Base-by-base conservation (phyloP, 352 stramenopile species). In the Globisporangium uncinulatum region DNA sequence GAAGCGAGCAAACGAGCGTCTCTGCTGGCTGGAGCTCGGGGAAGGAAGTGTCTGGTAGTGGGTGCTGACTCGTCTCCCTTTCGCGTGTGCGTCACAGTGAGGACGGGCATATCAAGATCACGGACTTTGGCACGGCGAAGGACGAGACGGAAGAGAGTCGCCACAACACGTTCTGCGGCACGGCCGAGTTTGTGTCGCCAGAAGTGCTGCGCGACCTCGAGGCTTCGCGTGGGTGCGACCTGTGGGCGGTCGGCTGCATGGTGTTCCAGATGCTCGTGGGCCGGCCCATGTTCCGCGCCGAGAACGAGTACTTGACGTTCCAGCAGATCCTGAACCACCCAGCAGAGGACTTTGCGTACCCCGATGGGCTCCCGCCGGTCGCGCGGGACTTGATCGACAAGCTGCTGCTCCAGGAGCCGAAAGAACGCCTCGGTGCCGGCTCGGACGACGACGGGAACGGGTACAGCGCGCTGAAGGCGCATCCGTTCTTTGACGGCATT, bases 221-320 rank as follows among this genome's bases (percentile, higher is more conserved):
- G 31, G 86, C 86, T 6, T 93, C 83, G 13, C 73, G 79, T 5
- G 83, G 77, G 0, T 96, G 89, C 37, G 91, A 97, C 57, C 52
- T 97, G 50, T 97, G 91, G 91, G 91, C 91, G 0, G 61, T 97
- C 45, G 91, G 88, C 0, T 97, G 88, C 67, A 96, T 97, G 70
- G 60, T 97, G 10, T 97, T 87, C 62, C 89, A 97, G 66, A 82
- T 97, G 71, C 69, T 94, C 6, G 80, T 92, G 0, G 89, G 89
- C 2, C 60, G 72, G 42, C 81, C 86, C 20, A 87, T 93, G 45
- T 97, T 97, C 66, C 76, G 83, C 4, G 90, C 81, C 1, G 86
- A 94, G 56, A 96, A 93, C 52, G 90, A 97, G 49, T 96, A 96
- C 45, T 70, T 96, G 11, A 96, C 88, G 39, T 96, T 97, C 62